These are phyloP conservation scores for Mollisia scopiformis DNA, from an alignment of 2,329 filamentous ascomycete genomes.

Conservation along the genomic window DNA sequence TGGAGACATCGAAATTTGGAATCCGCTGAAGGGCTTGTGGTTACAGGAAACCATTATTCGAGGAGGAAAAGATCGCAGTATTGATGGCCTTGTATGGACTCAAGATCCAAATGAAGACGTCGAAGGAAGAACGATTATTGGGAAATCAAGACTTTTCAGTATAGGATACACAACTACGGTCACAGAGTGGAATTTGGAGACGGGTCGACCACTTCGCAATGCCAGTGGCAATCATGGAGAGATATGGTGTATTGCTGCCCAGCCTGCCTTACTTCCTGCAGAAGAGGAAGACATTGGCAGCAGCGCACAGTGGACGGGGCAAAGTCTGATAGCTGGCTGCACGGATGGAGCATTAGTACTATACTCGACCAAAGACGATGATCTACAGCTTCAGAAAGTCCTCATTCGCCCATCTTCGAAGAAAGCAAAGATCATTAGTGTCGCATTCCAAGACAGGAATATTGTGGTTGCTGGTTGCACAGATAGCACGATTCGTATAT, in stretches of 20 bases:
- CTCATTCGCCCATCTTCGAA: slow-evolving; percentile 78
- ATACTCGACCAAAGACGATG: slow-evolving; percentile 82
- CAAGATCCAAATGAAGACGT: slow-evolving; percentile 77
- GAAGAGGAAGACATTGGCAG: slow-evolving; percentile 36
- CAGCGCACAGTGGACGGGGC: slow-evolving; percentile 34
- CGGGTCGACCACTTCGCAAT: slow-evolving; percentile 76
- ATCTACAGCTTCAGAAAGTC: slow-evolving; percentile 78
- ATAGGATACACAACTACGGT: slow-evolving; percentile 92
- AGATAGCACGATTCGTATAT: slow-evolving; percentile 93
- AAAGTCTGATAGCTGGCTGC: slow-evolving; percentile 83
- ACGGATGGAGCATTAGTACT: slow-evolving; percentile 89
- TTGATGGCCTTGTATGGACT: slow-evolving; percentile 91
- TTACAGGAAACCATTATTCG: slow-evolving; percentile 85
- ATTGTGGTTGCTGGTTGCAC: slow-evolving; percentile 88
- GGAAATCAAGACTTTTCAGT: slow-evolving; percentile 87
- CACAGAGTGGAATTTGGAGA: slow-evolving; percentile 92
- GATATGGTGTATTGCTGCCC: slow-evolving; percentile 93
- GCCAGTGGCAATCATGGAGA: slow-evolving; percentile 93
- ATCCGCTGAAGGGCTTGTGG: slow-evolving; percentile 76
- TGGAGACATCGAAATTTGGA: slow-evolving; percentile 98
- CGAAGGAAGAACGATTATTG: slow-evolving; percentile 63
- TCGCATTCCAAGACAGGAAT: slow-evolving; percentile 85
- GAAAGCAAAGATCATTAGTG: slow-evolving; percentile 86
- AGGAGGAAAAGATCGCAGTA: slow-evolving; percentile 81
- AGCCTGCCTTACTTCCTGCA: slow-evolving; percentile 55